Conservation (phyloP, 495 filamentous ascomycete genomes). For the Oidiodendron maius region DNA sequence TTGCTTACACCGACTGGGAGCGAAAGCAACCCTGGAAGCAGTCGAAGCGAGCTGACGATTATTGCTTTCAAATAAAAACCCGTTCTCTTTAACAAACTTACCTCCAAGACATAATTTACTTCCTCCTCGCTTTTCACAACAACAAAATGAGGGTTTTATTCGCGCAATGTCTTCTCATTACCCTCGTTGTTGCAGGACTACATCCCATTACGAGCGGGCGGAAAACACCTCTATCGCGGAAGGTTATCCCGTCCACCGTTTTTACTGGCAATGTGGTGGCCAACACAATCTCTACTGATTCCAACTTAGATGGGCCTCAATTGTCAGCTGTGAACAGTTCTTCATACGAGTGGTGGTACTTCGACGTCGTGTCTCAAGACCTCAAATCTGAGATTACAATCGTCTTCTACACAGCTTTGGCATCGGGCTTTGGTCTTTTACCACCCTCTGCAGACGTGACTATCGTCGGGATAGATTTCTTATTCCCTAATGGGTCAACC, state of each 20-base stretch:
- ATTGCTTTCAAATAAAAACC: too few species aligned
- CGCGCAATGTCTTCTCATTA: too few species aligned
- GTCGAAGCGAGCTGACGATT: too few species aligned
- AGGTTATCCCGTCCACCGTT: neutral
- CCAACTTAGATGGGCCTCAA: constrained; percentile 27
- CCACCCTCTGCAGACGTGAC: neutral
- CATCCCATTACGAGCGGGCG: too few species aligned
- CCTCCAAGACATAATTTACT: too few species aligned
- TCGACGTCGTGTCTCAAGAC: constrained; percentile 26
- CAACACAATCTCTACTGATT: neutral
- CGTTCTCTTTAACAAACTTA: too few species aligned
- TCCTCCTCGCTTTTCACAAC: too few species aligned
- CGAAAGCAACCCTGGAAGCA: too few species aligned
- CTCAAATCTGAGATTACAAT: constrained; percentile 17
- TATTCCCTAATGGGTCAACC: constrained; percentile 3
- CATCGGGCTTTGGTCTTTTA: constrained; percentile 21
- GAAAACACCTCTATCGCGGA: too few species aligned
- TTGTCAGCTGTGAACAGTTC: constrained; percentile 23
- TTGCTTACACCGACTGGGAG: too few species aligned
- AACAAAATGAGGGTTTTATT: too few species aligned
- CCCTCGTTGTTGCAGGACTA: too few species aligned
- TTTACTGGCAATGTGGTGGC: neutral
- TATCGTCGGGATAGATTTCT: neutral
- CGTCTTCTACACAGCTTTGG: constrained; percentile 26
- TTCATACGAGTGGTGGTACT: constrained; percentile 39